A percentile compares a stretch with the other conserved stretches of the same genome.
These are phyloP conservation scores for Rhodofomes roseus DNA, from an alignment of 1,284 basidiomycete species.

Conservation along the genomic window DNA sequence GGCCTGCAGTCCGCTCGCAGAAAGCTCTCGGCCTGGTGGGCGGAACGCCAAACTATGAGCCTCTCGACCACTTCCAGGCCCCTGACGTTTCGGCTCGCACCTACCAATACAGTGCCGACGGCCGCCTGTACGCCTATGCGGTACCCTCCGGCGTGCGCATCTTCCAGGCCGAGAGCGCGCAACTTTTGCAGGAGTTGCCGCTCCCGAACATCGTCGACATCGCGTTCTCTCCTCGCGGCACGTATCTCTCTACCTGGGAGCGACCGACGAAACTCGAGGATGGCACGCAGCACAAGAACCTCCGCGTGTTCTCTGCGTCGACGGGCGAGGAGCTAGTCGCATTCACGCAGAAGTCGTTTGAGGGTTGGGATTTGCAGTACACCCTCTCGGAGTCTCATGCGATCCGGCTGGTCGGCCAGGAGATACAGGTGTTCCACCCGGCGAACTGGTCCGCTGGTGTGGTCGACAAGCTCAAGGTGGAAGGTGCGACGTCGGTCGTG, in stretches of 20 bases:
- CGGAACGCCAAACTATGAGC: constrained; percentile 74
- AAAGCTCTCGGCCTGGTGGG: constrained; percentile 87
- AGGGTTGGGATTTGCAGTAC: constrained; percentile 89
- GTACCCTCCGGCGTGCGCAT: constrained; percentile 77
- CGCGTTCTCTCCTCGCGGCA: constrained; percentile 89
- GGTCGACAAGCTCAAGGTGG: constrained; percentile 78
- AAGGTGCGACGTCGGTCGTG: constrained; percentile 73
- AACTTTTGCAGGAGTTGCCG: constrained; percentile 65
- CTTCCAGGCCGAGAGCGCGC: constrained; percentile 71
- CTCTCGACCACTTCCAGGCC: constrained; percentile 62
- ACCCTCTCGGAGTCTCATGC: constrained; percentile 90
- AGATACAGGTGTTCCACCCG: constrained; percentile 87
- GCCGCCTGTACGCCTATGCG: constrained; percentile 83
- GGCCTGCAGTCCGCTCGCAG: constrained; percentile 79
- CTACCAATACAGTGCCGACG: constrained; percentile 85
- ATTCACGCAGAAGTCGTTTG: constrained; percentile 82
- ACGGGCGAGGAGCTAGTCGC: constrained; percentile 79
- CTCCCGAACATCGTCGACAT: constrained; percentile 80
- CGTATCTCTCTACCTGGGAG: constrained; percentile 94
- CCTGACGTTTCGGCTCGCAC: constrained; percentile 72
- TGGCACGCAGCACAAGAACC: constrained; percentile 82
- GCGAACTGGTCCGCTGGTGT: constrained; percentile 77
- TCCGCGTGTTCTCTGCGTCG: constrained; percentile 79
- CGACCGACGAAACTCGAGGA: constrained; percentile 83
- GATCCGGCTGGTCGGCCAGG: constrained; percentile 76